A percentile compares a stretch with the other conserved stretches of the same genome.
Evolutionary conservation across 78 protist genomes (phyloP).

Genomic region (Chrysochromulina tobinii): DNA sequence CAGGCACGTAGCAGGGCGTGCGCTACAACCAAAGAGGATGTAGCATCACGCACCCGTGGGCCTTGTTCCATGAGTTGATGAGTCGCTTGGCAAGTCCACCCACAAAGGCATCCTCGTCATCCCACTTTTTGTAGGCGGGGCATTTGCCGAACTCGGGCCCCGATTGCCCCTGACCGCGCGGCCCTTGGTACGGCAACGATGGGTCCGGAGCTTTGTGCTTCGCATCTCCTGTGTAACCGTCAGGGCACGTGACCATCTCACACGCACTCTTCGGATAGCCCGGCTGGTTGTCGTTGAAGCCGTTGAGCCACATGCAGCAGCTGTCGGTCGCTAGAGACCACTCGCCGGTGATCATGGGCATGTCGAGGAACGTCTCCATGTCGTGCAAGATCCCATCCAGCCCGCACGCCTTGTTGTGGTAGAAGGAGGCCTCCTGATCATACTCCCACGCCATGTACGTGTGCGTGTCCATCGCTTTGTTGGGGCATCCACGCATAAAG

Average conservation of each 20-base stretch:
- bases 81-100: neutral
- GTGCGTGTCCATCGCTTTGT: neutral
- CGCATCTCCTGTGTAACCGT: neutral
- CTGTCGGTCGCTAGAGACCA: constrained; percentile 16
- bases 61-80: neutral
- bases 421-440: neutral
- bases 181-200: neutral
- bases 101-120: neutral
- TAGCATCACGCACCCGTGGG: neutral
- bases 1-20: neutral
- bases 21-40: neutral
- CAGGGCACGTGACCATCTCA: neutral
- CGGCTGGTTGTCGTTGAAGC: constrained; percentile 17
- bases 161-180: neutral
- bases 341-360: constrained; percentile 2
- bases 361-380: neutral
- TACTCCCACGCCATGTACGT: neutral
- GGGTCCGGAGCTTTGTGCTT: no score
- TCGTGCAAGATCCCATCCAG: neutral
- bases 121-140: neutral
- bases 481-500: neutral
- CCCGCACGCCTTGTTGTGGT: neutral
- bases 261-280: neutral
- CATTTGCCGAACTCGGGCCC: neutral
- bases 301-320: constrained; percentile 27